Evolutionary conservation across 208 protist species (phyloP), one percentile per base, ranked within the genome.

Genomic region (Leishmania mexicana): DNA sequence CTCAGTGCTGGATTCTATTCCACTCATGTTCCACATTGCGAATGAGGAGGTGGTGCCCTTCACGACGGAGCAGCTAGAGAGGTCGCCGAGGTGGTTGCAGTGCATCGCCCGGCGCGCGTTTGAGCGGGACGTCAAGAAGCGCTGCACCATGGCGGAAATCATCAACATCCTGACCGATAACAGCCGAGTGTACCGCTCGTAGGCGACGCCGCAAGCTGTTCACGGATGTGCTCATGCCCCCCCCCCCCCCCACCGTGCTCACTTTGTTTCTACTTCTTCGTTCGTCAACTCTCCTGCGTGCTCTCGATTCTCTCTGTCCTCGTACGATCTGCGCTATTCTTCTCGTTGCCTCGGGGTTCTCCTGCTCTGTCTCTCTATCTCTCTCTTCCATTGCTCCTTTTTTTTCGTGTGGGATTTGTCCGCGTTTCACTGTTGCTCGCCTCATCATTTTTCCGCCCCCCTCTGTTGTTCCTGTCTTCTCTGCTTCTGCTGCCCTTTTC

Each of bases 1-100:
- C 53, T 78, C 85, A 0, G 62, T 77, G 1, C 65, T 80, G 42
- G 88, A 92, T 57, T 74, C 86, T 31, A 83, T 91, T n/a, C 88
- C 91, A 3, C 87, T 94, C 38, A 87, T 94, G 80, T 94, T 90
- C 62, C 84, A 90, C 82, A 92, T 94, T 73, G 83, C 78, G 21
- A 83, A 84, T 51, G 83, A 94, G 58, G 87, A 88, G 8, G 85
- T 84, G 40, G 76, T 90, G 5, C 90, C 90, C 6, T 94, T 85
- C 81, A 86, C 80, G 0, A 58, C 80, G 28, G 80, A 71, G 40
- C 83, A 94, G 73, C 35, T 94, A 21, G 78, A 76, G 45, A 31
- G 35, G 60, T 76, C 87, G 28, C 90, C 90, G 54, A 78, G 83
- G 24, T 94, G 90, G 90, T 82, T 92, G 81, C 90, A 94, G 79